A percentile compares a stretch with the other conserved stretches of the same genome.
Conservation (phyloP, 2,329 filamentous ascomycete genomes). For the Apiospora hydei region DNA sequence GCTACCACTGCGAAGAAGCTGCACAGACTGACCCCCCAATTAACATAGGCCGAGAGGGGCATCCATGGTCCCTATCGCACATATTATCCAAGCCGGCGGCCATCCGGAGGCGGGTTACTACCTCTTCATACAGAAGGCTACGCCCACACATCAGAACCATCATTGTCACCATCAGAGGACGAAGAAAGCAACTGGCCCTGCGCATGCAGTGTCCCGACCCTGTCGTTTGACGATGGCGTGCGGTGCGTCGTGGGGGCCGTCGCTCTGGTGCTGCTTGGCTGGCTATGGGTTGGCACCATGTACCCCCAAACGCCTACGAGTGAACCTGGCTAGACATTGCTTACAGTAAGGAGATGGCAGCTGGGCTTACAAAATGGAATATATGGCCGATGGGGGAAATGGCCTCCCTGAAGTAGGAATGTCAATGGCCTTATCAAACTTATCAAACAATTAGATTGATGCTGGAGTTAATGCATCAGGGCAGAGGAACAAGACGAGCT, state of each 20-base stretch:
- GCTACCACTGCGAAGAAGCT: neutral
- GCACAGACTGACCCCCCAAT: neutral
- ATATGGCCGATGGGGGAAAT: neutral
- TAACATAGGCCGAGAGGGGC: neutral
- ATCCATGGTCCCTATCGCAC: neutral
- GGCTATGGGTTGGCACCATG: neutral
- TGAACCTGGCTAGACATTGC: neutral
- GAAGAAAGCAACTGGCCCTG: neutral
- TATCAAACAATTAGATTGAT: neutral
- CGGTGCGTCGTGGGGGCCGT: neutral
- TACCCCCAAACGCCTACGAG: neutral
- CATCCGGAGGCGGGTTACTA: neutral
- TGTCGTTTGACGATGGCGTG: neutral
- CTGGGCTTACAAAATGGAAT: neutral
- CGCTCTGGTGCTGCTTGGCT: neutral
- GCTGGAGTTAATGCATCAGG: neutral
- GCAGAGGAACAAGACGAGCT: neutral
- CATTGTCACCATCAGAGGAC: neutral
- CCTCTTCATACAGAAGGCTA: neutral
- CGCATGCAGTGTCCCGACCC: neutral
- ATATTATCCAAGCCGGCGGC: neutral
- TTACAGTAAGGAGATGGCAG: too few species aligned
- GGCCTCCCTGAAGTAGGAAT: neutral
- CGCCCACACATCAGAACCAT: neutral
- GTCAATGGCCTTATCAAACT: neutral